phyloP scores from a whole-genome alignment of 2,329 filamentous ascomycete genomes.

The Esteya vermicola region DNA sequence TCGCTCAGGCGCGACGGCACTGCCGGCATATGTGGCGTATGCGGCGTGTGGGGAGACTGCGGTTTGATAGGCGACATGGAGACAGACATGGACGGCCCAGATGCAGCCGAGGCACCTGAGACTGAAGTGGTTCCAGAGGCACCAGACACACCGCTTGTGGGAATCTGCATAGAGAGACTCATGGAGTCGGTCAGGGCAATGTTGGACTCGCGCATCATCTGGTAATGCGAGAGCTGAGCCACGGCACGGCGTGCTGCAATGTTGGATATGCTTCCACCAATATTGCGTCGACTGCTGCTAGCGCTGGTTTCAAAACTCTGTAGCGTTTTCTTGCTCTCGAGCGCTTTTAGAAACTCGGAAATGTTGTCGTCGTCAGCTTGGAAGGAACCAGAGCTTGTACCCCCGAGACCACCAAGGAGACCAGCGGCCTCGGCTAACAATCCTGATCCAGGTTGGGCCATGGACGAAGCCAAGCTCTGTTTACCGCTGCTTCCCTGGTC shows the following conservation, averaged over 20 bases:
- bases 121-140: too few species aligned
- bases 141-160: too few species aligned
- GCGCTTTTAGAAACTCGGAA: slow-evolving; percentile 76
- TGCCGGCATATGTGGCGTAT: slow-evolving; percentile 87
- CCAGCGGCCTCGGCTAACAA: slow-evolving; percentile 58
- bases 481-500: slow-evolving; percentile 71
- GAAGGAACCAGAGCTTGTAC: slow-evolving; percentile 50
- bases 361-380: slow-evolving; percentile 82
- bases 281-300: background rate
- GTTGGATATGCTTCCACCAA: background rate
- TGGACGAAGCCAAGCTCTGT: slow-evolving; percentile 57
- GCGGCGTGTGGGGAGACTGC: slow-evolving; percentile 77
- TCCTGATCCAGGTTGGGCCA: slow-evolving; percentile 62
- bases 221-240: slow-evolving; percentile 71
- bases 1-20: slow-evolving; percentile 89
- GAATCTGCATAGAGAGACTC: slow-evolving; percentile 71
- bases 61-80: slow-evolving; percentile 74
- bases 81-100: slow-evolving; percentile 52
- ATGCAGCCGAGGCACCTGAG: slow-evolving; percentile 52
- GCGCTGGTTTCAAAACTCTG: slow-evolving; percentile 54
- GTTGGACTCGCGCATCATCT: slow-evolving; percentile 79
- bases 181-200: slow-evolving; percentile 84
- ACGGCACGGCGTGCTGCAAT: slow-evolving; percentile 54
- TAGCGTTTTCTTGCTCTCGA: slow-evolving; percentile 80
- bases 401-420: slow-evolving; percentile 18